Base-by-base conservation (phyloP, 140 eudicot genomes). In the Anethum foeniculum region DNA sequence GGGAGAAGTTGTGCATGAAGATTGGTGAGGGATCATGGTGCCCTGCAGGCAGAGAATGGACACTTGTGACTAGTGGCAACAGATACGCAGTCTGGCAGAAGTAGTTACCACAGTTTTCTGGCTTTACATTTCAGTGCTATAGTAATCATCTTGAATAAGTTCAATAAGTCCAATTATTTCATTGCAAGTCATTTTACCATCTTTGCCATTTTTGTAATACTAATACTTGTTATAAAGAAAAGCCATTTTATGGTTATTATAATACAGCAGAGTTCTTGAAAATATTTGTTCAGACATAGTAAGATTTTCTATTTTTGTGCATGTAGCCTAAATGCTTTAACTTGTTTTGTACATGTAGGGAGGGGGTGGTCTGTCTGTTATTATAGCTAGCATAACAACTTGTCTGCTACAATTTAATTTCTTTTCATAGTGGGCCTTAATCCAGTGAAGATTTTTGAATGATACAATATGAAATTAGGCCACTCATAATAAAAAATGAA, bases 21-120 rank as follows among this genome's bases (percentile, higher is more conserved):
- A 87, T 93, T 25, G 98, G 98, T 56, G 92, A 93, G 15, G 93
- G 96, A 44, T 91, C 96, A 19, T 93, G 98, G 98, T 88, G 93
- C 85, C 98, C 98, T 6, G 77, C 88, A 1, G 92, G 97, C 49
- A 84, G 77, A 36, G 94, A 94, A 82, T 94, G 98, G 98, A 85
- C 82, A 44, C 90, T 94, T 23, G 96, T 92, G 13, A 88, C 96
- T 62, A 89, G 91, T 41, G 98, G 98, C 36, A 88, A 90, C 82
- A 85, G 91, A 77, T 94, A 94, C 4, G 98, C 98, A 3, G 98
- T 93, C 69, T 93, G 97, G 98, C 87, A 83, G 64, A 91, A 90
- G 84, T 91, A 87, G 52, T 27, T 28, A 0, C 23, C 38, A 5
- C 38, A n/a, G 14, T 19, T 75, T 12, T 46, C 39, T 12, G 15